These are phyloP conservation scores for Lichtheimia hyalospora DNA, from an alignment of 371 early-diverging fungal genomes.

Conservation along the genomic window DNA sequence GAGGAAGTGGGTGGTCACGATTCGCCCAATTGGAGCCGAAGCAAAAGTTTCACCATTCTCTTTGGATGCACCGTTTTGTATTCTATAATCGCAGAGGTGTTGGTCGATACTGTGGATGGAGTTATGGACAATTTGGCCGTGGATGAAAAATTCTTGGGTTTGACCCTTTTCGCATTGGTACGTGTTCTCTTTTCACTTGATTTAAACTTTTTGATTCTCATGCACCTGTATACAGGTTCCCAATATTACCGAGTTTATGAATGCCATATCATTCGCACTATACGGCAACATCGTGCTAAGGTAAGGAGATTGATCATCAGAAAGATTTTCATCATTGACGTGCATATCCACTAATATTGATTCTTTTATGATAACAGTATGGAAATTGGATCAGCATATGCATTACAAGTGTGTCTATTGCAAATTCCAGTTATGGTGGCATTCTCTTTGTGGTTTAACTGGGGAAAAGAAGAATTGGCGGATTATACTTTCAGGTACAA, in stretches of 20 bases:
- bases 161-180: conserved; percentile 91
- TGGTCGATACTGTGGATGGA: conserved; percentile 77
- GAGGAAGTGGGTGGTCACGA: conserved; percentile 83
- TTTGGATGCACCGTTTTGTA: conserved; percentile 84
- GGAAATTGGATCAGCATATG: conserved; percentile 97
- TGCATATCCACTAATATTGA: not conserved
- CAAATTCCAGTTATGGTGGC: conserved; percentile 93
- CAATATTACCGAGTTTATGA: conserved; percentile 96
- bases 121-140: conserved; percentile 66
- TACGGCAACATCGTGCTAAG: conserved; percentile 91
- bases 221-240: conserved; percentile 52
- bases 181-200: not conserved
- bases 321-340: not conserved
- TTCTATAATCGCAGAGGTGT: conserved; percentile 84
- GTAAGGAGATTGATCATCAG: conserved; percentile 2
- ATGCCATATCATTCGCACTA: conserved; percentile 94
- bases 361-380: conserved; percentile 45
- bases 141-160: conserved; percentile 87
- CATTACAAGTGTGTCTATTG: conserved; percentile 92
- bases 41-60: conserved; percentile 79
- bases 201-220: no score
- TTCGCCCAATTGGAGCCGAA: conserved; percentile 89
- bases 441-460: conserved; percentile 74
- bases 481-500: conserved; percentile 44
- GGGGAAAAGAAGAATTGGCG: conserved; percentile 38